Percentiles rank a stretch among this genome's conserved stretches.
These are phyloP conservation scores for Coemansia biformis DNA, from an alignment of 192 early-diverging fungal genomes.

Conservation along the genomic window DNA sequence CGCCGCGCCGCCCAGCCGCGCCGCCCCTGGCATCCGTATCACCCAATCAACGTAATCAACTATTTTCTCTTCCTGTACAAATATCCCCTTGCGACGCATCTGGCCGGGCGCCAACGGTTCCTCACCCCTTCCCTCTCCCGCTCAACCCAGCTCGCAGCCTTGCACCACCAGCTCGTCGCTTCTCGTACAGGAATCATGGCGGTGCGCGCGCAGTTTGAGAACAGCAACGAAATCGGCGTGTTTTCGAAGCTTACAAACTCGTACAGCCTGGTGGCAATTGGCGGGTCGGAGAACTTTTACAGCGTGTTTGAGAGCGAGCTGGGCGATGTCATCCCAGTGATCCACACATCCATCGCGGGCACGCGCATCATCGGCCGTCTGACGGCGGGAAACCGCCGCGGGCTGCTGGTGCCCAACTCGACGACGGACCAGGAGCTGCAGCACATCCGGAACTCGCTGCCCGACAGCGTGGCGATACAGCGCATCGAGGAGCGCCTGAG, in stretches of 20 bases:
- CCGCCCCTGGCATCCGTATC: too few species aligned
- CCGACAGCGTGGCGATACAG: conserved; percentile 88
- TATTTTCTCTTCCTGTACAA: too few species aligned
- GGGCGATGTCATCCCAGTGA: conserved; percentile 89
- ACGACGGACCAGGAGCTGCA: conserved; percentile 98
- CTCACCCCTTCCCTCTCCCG: too few species aligned
- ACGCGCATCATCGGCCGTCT: conserved; percentile 95
- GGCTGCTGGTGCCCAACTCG: conserved; percentile 87
- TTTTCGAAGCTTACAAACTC: conserved; percentile 97
- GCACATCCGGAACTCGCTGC: conserved; percentile 93
- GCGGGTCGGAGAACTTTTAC: conserved; percentile 99
- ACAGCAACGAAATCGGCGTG: conserved; percentile 98
- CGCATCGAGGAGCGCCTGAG: conserved; percentile 96
- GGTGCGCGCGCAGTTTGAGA: conserved; percentile 92
- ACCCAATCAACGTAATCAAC: too few species aligned
- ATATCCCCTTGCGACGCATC: too few species aligned
- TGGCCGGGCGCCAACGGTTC: too few species aligned
- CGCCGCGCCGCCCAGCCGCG: too few species aligned
- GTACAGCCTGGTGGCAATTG: conserved; percentile 94
- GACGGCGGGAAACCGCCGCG: conserved; percentile 89
- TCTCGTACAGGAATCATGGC: conserved; percentile 31
- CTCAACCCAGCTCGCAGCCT: too few species aligned
- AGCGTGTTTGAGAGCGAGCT: conserved; percentile 87
- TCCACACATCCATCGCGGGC: conserved; percentile 95
- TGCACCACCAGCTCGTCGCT: too few species aligned